Evolutionary conservation across 208 protist species (phyloP).

Genomic region (Trypanosoma lewisi): DNA sequence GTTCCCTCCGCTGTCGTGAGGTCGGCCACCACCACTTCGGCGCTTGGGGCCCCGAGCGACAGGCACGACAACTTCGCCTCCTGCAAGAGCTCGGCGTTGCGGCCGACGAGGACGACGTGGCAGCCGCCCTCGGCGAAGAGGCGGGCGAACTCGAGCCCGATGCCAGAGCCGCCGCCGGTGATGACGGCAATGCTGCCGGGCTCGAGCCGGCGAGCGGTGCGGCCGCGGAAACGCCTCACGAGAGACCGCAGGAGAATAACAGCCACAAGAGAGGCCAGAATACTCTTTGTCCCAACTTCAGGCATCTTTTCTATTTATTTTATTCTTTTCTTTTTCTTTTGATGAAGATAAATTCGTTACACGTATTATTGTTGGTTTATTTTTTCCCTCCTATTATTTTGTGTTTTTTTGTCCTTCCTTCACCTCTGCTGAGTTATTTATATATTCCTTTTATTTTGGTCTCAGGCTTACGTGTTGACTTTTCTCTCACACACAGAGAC

Average conservation of each 20-base stretch:
- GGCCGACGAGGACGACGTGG: constrained; percentile 72
- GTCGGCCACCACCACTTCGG: constrained; percentile 61
- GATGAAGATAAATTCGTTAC: not conserved
- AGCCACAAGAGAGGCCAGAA: constrained; percentile 16
- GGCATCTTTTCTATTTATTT: not conserved
- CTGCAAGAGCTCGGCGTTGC: constrained; percentile 43
- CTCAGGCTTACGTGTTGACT: too few relatives aligned
- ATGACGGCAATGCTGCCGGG: constrained; percentile 64
- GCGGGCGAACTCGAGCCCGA: constrained; percentile 70
- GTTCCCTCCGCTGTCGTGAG: constrained; percentile 48
- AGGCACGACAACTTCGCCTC: constrained; percentile 36
- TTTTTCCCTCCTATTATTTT: not conserved
- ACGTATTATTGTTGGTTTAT: not conserved
- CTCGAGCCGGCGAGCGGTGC: constrained; percentile 24
- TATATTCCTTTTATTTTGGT: too few relatives aligned
- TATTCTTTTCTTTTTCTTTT: not conserved
- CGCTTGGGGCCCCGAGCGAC: constrained; percentile 42
- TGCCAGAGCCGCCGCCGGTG: constrained; percentile 69
- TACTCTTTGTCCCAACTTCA: not conserved
- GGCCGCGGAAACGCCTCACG: constrained; percentile 23
- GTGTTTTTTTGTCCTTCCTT: not conserved
- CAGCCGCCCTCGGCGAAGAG: constrained; percentile 50
- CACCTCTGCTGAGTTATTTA: not conserved
- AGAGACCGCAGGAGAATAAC: constrained; percentile 28
- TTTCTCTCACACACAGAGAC: too few relatives aligned